Percentiles rank a stretch among this genome's conserved stretches.
These are phyloP conservation scores for Starmerella powellii DNA, from an alignment of 805 yeast species.

Conservation along the genomic window DNA sequence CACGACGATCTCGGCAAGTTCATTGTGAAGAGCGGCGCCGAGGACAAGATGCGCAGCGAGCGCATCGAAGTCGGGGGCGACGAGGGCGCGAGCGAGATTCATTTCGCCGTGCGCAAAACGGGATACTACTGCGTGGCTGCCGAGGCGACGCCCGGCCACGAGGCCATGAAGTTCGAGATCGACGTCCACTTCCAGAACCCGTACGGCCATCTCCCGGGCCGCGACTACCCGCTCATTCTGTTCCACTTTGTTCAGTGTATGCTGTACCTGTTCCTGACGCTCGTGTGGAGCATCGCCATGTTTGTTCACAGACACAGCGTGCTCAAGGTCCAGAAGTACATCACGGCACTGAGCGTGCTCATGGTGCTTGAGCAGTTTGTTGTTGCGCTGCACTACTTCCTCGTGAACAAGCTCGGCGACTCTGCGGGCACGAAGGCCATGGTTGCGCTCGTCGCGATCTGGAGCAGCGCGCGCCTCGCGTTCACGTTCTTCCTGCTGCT, in stretches of 20 bases:
- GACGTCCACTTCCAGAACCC: constrained; percentile 80
- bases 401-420: constrained; percentile 51
- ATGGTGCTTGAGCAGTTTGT: constrained; percentile 74
- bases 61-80: constrained; percentile 46
- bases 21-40: constrained; percentile 38
- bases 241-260: constrained; percentile 77
- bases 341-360: constrained; percentile 73
- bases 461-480: constrained; percentile 71
- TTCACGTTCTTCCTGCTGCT: constrained; percentile 78
- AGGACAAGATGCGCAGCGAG: constrained; percentile 44
- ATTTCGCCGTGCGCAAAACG: constrained; percentile 56
- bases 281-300: constrained; percentile 75
- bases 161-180: constrained; percentile 41
- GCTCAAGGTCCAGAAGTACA: constrained; percentile 78
- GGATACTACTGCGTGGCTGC: constrained; percentile 91
- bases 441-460: constrained; percentile 61
- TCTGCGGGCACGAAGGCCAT: constrained; percentile 52
- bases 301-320: constrained; percentile 77
- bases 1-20: constrained; percentile 47
- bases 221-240: constrained; percentile 83
- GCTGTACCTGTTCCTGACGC: constrained; percentile 67
- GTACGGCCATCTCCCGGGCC: constrained; percentile 76
- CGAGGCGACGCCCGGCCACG: constrained; percentile 34
- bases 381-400: constrained; percentile 84
- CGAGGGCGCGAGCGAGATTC: constrained; percentile 34